phyloP scores from a whole-genome alignment of 2,329 filamentous ascomycete species.

The Arthrobotrys entomopaga region DNA sequence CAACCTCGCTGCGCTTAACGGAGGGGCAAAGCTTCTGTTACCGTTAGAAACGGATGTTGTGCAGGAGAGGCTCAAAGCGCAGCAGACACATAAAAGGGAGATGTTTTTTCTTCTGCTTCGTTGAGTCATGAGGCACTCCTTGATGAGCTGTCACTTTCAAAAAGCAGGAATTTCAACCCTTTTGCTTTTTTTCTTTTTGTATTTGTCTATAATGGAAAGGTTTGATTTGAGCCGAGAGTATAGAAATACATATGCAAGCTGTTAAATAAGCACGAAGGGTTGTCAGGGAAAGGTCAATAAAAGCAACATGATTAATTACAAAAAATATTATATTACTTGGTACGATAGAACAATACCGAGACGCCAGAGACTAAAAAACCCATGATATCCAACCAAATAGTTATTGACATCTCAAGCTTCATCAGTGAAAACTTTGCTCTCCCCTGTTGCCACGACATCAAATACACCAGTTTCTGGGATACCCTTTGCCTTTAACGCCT shows the following conservation, averaged over 20 bases:
- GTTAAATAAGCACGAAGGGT: neutral
- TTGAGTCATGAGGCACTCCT: slow-evolving; percentile 33
- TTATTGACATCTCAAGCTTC: slow-evolving; percentile 26
- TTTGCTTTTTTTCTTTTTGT: too few species aligned
- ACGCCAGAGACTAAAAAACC: slow-evolving; percentile 23
- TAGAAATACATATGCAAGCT: neutral
- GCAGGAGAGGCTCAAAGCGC: slow-evolving; percentile 49
- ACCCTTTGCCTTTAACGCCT: slow-evolving; percentile 74
- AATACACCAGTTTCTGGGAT: slow-evolving; percentile 78
- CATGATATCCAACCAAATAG: slow-evolving; percentile 12
- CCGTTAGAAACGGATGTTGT: slow-evolving; percentile 33
- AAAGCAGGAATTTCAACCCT: slow-evolving; percentile 6
- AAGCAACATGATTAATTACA: slow-evolving; percentile 10
- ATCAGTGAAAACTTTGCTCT: slow-evolving; percentile 77
- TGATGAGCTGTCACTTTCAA: slow-evolving; percentile 51
- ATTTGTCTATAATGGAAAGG: too few species aligned
- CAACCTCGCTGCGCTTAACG: slow-evolving; percentile 18
- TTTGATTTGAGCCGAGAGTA: neutral
- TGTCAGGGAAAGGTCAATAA: neutral
- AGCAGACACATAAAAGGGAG: slow-evolving; percentile 11
- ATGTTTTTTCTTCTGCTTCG: slow-evolving; percentile 3
- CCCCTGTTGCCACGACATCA: slow-evolving; percentile 84
- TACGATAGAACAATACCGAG: slow-evolving; percentile 16
- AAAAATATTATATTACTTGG: slow-evolving; percentile 11
- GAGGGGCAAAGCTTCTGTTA: slow-evolving; percentile 25